These are phyloP conservation scores for Saksenaea vasiformis DNA, from an alignment of 371 early-diverging fungal genomes.

Conservation along the genomic window DNA sequence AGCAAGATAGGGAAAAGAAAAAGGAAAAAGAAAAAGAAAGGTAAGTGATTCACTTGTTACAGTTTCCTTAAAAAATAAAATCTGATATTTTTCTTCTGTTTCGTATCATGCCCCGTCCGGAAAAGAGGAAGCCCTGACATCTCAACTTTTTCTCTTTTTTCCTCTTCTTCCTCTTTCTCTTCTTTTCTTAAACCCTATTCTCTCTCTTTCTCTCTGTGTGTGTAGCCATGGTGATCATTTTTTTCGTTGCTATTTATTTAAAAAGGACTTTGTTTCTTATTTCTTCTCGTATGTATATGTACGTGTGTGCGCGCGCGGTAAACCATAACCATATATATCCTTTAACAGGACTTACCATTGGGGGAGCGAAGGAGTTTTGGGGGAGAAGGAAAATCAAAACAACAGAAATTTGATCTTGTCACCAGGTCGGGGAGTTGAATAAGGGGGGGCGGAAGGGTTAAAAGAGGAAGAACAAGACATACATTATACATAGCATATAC, in stretches of 20 bases:
- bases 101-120: conserved; percentile 2
- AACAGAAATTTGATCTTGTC: background rate
- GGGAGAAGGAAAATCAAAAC: background rate
- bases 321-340: too few species aligned
- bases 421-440: background rate
- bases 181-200: background rate
- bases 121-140: conserved; percentile 4
- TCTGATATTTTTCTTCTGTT: background rate
- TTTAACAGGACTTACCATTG: background rate
- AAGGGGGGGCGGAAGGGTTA: too few species aligned
- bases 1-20: background rate
- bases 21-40: background rate
- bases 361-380: background rate
- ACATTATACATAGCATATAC: background rate
- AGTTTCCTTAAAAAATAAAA: background rate
- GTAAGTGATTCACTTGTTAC: background rate
- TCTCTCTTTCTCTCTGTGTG: background rate
- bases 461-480: too few species aligned
- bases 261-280: too few species aligned
- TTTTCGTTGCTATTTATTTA: too few species aligned
- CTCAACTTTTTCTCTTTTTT: background rate
- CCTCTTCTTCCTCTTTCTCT: background rate
- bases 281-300: too few species aligned
- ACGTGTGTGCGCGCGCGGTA: too few species aligned
- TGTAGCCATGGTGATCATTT: background rate